Conservation (phyloP, 768 basidiomycete species). For the Leccinum disarticulatum region DNA sequence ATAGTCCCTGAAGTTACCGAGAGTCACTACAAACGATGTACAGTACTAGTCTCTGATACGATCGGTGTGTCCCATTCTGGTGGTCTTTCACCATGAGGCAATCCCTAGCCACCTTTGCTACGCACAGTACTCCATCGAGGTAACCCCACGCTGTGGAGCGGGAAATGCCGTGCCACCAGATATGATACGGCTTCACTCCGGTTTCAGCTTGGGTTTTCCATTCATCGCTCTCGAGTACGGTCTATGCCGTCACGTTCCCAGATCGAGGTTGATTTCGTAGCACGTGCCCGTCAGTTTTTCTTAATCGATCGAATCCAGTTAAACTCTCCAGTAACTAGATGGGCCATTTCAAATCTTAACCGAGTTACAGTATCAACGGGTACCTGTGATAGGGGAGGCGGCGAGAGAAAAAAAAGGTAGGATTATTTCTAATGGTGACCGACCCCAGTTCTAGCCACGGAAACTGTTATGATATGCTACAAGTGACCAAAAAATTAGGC, state of each 20-base stretch:
- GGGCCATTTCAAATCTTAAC: background rate
- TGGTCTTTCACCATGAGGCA: background rate
- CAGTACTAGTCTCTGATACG: background rate
- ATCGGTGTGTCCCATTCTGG: background rate
- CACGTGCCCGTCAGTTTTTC: background rate
- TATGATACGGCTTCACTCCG: background rate
- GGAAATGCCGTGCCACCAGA: background rate
- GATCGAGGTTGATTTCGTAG: background rate
- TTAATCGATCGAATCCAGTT: background rate
- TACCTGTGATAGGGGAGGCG: background rate
- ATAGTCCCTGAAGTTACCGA: background rate
- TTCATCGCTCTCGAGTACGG: background rate
- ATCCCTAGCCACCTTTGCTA: background rate
- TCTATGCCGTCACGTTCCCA: background rate
- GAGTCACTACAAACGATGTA: background rate
- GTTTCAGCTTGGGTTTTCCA: background rate
- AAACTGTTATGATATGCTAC: constrained; percentile 13
- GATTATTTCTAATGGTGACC: constrained; percentile 9
- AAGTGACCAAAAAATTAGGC: constrained; percentile 12
- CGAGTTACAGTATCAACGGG: background rate
- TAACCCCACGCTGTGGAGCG: background rate
- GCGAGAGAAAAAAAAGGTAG: background rate
- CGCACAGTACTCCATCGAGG: background rate
- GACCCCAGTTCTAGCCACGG: constrained; percentile 19
- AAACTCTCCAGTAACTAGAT: background rate